phyloP scores from a whole-genome alignment of 225 moss, liverwort and hornwort genomes.

The Sphagnum contortum region DNA sequence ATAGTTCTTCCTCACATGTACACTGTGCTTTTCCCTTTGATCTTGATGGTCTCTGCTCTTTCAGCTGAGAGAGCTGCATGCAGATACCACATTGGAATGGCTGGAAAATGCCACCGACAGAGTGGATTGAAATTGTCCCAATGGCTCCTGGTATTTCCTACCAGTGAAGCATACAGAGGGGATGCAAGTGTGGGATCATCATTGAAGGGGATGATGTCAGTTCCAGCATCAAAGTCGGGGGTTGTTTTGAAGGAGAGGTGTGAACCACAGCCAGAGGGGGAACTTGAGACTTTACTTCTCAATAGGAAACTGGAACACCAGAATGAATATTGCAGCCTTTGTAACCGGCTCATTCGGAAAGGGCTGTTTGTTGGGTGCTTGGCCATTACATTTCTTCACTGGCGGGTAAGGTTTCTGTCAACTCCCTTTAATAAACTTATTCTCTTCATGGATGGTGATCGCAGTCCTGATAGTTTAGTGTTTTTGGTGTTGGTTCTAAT shows the following conservation, averaged over 20 bases:
- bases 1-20: slow-evolving; percentile 68
- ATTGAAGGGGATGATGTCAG: slow-evolving; percentile 7
- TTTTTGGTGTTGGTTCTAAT: not conserved
- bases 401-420: slow-evolving; percentile 32
- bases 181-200: slow-evolving; percentile 7
- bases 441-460: not conserved
- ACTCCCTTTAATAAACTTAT: not conserved
- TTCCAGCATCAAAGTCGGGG: not conserved
- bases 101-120: slow-evolving; percentile 14
- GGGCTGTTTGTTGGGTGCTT: slow-evolving; percentile 60
- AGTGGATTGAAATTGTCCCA: not conserved
- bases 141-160: too few relatives aligned
- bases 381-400: slow-evolving; percentile 46
- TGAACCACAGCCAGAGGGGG: slow-evolving; percentile 1
- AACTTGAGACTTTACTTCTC: slow-evolving; percentile 8
- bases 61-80: slow-evolving; percentile 76
- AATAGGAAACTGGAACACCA: slow-evolving; percentile 10
- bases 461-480: not conserved
- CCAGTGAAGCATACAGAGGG: too few relatives aligned
- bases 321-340: slow-evolving; percentile 20
- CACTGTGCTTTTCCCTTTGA: slow-evolving; percentile 55
- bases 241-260: slow-evolving; percentile 6
- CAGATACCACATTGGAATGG: slow-evolving; percentile 32
- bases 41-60: slow-evolving; percentile 68
- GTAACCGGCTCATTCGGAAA: slow-evolving; percentile 61